Evolutionary conservation across 805 yeast species (phyloP), one percentile per base, ranked within the genome.

Genomic region (Wickerhamiella lipophila): DNA sequence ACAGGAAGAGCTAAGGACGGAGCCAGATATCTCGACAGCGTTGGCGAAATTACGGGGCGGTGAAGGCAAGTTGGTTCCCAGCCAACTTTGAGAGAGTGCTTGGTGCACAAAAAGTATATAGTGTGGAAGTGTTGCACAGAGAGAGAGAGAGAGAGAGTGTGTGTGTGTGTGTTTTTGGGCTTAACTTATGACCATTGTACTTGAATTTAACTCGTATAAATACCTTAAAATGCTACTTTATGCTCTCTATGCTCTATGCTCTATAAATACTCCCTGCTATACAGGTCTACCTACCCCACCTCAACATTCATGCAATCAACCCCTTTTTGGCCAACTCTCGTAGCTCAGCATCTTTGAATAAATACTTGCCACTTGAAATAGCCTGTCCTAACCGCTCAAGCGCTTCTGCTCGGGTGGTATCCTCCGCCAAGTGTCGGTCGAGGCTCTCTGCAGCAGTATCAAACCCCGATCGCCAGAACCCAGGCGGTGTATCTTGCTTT

Each of bases 381-480:
- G 55, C 55, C 19, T 52, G 51, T 2, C 26, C 18, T 1, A 52
- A 49, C 8, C 55, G 48, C 13, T 25, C 12, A 2, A 16, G 29
- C 11, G 50, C 71, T 29, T 64, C 59, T 36, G 58, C 56, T 3
- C 70, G 60, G 16, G 70, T 57, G 47, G 52, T 50, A 19, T 64
- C 62, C 1, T 50, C 52, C 4, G 69, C 61, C 48, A 63, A 61
- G 15, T 51, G 51, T 53, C 67, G 68, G 50, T 71, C 76, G 39
- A 58, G 63, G 1, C 47, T 56, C 11, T 64, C 59, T 54, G 78
- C 77, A 52, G 76, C 82, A 0, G 81, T 74, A 4, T 63, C 64
- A 53, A 79, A 77, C 47, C 76, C 83, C 21, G 77, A 66, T 35
- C 76, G 61, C 53, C 75, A 78, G 60, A 71, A 77, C 0, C 82